Base-by-base conservation (phyloP, 768 basidiomycete species). In the Auricularia heimuer region DNA sequence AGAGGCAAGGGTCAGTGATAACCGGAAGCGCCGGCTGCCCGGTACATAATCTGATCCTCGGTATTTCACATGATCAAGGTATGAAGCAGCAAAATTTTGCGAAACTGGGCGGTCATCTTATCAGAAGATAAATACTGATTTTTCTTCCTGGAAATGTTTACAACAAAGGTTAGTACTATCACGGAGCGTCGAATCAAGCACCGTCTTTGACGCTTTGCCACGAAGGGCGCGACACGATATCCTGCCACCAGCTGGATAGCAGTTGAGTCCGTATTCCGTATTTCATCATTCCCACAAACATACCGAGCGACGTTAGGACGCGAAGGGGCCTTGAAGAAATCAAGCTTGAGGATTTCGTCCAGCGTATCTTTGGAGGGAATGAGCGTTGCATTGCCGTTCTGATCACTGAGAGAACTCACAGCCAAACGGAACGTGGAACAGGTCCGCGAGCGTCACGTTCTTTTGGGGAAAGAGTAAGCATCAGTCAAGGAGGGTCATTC, bases 371-470 rank as follows among this genome's bases (percentile, higher is more conserved):
- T 16, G 47, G 11, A 51, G 47, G 21, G 10, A 44, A 44, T 11
- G 44, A 18, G 18, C 44, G 44, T 11, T 10, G 18, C 44, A 10
- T 44, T 44, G 29, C 29, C 29, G 29, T 1, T 29, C 29, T 29
- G 29, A 29, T 29, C 29, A 29, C 44, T 44, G 44, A 44, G 44
- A 44, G 11, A 44, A 44, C 44, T 44, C 44, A 44, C 44, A 44
- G 33, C 78, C 81, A 60, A 79, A 80, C 0, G 85, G 79, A 37
- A 87, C 70, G 70, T 86, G 85, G 72, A 80, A 81, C 11, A 87
- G 75, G 69, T 87, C 86, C 3, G 82, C 84, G 1, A 86, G 74
- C 6, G 83, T 85, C 63, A 87, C 24, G 35, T 73, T 69, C 76
- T 81, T 65, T 8, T 45, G 29, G 35, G n/a, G 12, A n/a, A 29